Evolutionary conservation across 441 rosid species (phyloP), one percentile per base, ranked within the genome.

Genomic region (Manihot esculenta): DNA sequence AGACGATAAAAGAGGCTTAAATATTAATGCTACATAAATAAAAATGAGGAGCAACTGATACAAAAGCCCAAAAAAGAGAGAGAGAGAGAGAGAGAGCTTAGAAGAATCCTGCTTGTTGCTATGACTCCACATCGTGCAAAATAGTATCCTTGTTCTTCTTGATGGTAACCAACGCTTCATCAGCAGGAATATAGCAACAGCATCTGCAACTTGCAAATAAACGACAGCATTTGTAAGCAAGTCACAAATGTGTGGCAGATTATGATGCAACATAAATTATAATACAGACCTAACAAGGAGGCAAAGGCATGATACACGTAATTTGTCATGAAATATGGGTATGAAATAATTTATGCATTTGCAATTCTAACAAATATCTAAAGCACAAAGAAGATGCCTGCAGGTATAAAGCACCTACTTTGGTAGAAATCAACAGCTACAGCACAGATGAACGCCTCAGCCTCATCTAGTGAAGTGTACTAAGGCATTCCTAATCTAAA

Each of bases 181-280:
- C 27, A 42, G 27, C 33, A 10, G 21, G 15, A 42, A 64, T 3
- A 10, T 7, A 64, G 23, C 1, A 64, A 8, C 23, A 15, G 42
- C 45, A 65, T 48, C 45, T 48, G n/a, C 44, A 64, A 64, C 56
- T 48, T 30, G 57, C 68, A 49, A 27, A 33, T 18, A 23, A 20
- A 62, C 21, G 13, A 48, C 1, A 26, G 44, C 42, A 48, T 14
- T 20, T 48, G 9, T 9, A 64, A 33, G 66, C 30, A 62, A 41
- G 18, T 33, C 30, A 35, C 11, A n/a, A 30, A 30, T 3, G 30
- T 44, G 13, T 26, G 7, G 3, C 27, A 9, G 38, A 50, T 49
- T 13, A 38, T 5, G 24, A 30, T 53, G 20, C 4, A 12, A 24
- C 59, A 51, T 33, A 26, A 15, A 47, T 7, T 20, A 24, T 12